Conservation (phyloP, 75 land plant species). For the Pinus albicaulis region DNA sequence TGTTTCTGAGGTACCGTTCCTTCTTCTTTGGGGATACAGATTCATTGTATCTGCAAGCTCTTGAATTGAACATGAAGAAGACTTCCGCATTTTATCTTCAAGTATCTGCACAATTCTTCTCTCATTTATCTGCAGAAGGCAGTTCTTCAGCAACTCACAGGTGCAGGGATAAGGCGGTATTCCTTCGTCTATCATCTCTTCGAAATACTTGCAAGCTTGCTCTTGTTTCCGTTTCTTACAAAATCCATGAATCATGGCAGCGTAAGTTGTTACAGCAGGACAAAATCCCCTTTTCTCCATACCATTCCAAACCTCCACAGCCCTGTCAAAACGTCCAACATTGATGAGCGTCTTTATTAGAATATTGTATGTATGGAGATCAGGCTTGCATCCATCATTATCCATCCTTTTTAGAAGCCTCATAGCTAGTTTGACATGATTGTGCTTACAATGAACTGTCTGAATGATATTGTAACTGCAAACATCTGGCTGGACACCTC, state of each 20-base stretch:
- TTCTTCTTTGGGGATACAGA: background rate
- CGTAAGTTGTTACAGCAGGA: conserved; percentile 53
- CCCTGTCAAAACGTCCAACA: conserved; percentile 52
- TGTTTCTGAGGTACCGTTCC: too few species aligned
- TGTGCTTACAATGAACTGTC: conserved; percentile 39
- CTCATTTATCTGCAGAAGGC: conserved; percentile 23
- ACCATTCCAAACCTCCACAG: conserved; percentile 44
- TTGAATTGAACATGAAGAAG: conserved; percentile 53
- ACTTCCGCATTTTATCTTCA: conserved; percentile 45
- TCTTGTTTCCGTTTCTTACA: conserved; percentile 47
- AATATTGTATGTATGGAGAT: conserved; percentile 58
- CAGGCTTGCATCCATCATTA: conserved; percentile 35
- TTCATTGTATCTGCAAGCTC: conserved; percentile 42
- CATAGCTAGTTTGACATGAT: conserved; percentile 54
- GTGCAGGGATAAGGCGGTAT: conserved; percentile 59
- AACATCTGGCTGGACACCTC: conserved; percentile 42
- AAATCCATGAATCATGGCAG: conserved; percentile 62
- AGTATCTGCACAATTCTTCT: conserved; percentile 22
- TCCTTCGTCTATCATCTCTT: conserved; percentile 68
- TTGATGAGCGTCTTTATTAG: conserved; percentile 51
- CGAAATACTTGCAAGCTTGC: conserved; percentile 60
- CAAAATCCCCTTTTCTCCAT: conserved; percentile 53
- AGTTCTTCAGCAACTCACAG: conserved; percentile 45
- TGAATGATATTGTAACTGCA: conserved; percentile 59
- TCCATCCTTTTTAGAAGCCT: conserved; percentile 48